Evolutionary conservation across 148 eudicot species (phyloP).

Genomic region (Selenicereus undatus): DNA sequence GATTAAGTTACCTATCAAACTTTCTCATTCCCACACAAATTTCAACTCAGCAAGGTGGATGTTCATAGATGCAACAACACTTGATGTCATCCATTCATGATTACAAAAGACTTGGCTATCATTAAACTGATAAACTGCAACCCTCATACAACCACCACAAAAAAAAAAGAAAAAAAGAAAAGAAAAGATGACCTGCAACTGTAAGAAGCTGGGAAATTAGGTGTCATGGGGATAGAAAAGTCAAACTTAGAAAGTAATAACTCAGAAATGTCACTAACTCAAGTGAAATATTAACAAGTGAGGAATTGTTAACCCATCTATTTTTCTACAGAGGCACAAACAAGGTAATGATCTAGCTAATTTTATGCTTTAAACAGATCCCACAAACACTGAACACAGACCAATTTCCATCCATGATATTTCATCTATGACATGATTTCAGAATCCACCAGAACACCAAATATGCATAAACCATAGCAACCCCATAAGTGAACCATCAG

Average conservation of each 20-base stretch:
- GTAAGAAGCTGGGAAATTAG: background rate
- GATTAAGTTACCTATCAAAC: no score
- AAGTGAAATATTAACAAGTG: background rate
- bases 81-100: background rate
- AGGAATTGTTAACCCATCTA: background rate
- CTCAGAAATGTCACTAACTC: background rate
- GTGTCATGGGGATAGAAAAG: background rate
- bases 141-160: background rate
- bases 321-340: background rate
- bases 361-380: background rate
- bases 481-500: background rate
- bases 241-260: background rate
- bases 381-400: background rate
- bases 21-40: no score
- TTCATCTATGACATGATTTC: background rate
- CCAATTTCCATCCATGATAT: background rate
- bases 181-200: no score
- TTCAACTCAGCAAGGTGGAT: slow-evolving; percentile 2
- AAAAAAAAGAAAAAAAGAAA: no score
- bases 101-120: background rate
- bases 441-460: background rate
- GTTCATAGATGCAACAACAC: background rate
- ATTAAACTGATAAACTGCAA: background rate
- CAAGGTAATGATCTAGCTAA: background rate
- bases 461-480: background rate